A percentile compares a stretch with the other conserved stretches of the same genome.
phyloP scores from a whole-genome alignment of 2,329 filamentous ascomycete species.

The Colletotrichum trifolii region DNA sequence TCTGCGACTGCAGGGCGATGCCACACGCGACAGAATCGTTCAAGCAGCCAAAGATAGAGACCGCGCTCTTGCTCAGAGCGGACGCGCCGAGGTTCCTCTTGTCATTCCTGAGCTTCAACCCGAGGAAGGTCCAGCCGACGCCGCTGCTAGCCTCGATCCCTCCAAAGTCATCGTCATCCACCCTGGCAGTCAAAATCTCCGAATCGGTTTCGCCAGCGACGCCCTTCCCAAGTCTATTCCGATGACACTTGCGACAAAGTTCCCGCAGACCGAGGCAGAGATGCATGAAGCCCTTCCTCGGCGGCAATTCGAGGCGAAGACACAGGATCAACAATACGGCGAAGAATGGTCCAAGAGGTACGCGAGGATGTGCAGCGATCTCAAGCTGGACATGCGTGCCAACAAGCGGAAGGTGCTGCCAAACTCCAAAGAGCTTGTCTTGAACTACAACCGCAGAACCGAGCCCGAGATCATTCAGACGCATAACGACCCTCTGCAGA shows the following conservation, averaged over 20 bases:
- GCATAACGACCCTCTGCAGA: slow-evolving; percentile 92
- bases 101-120: slow-evolving; percentile 69
- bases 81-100: slow-evolving; percentile 72
- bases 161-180: slow-evolving; percentile 96
- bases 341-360: slow-evolving; percentile 83
- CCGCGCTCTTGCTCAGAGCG: slow-evolving; percentile 81
- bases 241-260: slow-evolving; percentile 88
- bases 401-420: slow-evolving; percentile 96
- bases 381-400: slow-evolving; percentile 89
- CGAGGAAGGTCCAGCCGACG: slow-evolving; percentile 66
- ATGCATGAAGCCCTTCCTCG: slow-evolving; percentile 82
- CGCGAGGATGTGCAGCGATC: slow-evolving; percentile 83
- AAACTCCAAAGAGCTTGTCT: slow-evolving; percentile 96
- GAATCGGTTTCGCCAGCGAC: slow-evolving; percentile 95
- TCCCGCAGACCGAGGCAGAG: slow-evolving; percentile 83
- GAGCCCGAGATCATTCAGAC: slow-evolving; percentile 89
- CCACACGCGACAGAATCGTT: slow-evolving; percentile 83
- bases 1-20: slow-evolving; percentile 87
- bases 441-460: slow-evolving; percentile 90
- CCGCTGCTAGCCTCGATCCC: slow-evolving; percentile 73
- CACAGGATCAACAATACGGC: slow-evolving; percentile 84
- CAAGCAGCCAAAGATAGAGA: slow-evolving; percentile 90
- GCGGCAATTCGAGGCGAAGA: slow-evolving; percentile 71
- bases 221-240: slow-evolving; percentile 93
- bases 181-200: slow-evolving; percentile 92